Evolutionary conservation across 495 filamentous ascomycete species (phyloP), one percentile per base, ranked within the genome.

Genomic region (Thozetella sp.): DNA sequence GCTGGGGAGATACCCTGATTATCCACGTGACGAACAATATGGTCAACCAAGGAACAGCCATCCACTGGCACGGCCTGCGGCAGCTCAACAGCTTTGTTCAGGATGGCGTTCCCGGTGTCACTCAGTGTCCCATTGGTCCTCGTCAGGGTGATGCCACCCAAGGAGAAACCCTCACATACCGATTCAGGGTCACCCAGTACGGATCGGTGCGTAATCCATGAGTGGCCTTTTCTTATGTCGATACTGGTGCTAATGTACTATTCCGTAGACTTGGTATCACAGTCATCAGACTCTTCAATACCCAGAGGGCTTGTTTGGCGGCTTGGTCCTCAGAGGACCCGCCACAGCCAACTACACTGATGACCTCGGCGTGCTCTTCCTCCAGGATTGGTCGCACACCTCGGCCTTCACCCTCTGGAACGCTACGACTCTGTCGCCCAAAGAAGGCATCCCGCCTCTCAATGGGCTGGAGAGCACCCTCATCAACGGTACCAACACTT

Each of bases 321-420:
- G 79, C 4, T 67, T 86, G 50, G 66, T 81, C 43, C 76, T 86
- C 56, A 71, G 84, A 51, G 83, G 83, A 0, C 83, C 83, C 0
- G 61, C 67, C 0, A 72, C 70, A 23, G 67, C 58, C 17, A 50
- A 78, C 17, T 83, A 85, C 51, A 83, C 86, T 24, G 60, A 54
- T 3, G 54, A 62, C 20, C 40, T 57, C 3, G 56, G 56, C 4
- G 24, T 37, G 22, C 25, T 52, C 23, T 53, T 72, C 60, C 56
- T 74, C 17, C 22, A 60, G 52, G 34, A 62, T 22, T 63, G 56
- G 40, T 67, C 66, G 25, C 71, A 74, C 46, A 56, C 66, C 4
- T 65, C 72, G 17, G 24, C 65, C 19, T 67, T 66, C 22, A 69
- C 64, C 2, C 57, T 64, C 58, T 75, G 70, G 71, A 64, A 55